Evolutionary conservation across 257 asterid species (phyloP), one percentile per base, ranked within the genome.

Genomic region (Solanum arcanum): DNA sequence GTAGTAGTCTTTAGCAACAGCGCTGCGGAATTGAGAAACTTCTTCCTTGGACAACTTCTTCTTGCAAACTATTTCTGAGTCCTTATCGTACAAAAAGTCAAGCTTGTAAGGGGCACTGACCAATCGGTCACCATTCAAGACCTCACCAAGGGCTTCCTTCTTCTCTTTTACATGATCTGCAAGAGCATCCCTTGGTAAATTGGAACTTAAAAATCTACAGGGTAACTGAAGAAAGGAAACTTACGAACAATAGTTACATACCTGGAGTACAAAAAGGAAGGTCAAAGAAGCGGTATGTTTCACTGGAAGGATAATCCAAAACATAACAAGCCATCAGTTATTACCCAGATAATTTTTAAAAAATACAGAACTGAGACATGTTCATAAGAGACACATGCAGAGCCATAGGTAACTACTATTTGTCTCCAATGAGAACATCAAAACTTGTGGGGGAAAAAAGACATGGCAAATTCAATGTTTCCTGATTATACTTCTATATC

Each of bases 201-300:
- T 14, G 77, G 52, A 85, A 33, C 84, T 62, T n/a, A 7, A 52
- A 52, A 46, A 27, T 85, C 76, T 31, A 13, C 39, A 37, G 66
- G 69, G 60, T 46, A 41, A 21, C 33, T 75, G 27, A 47, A 56
- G 80, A 49, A 85, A 4, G 31, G 68, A 29, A 44, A 85, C 87
- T 46, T 52, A 25, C 18, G 37, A 83, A 33, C 39, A 86, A 84
- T 64, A 83, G 75, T 82, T 31, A 21, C 77, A 49, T 85, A 94
- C 97, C 97, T 92, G 95, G 94, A 25, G 90, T 64, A 90, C 97
- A 94, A 89, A 94, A 94, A 18, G 95, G 97, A 85, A 94, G 97
- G 89, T 94, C 97, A 70, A 94, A 94, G 90, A 88, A 94, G 35
- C 97, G 92, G 89, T 94, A 93, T 15, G 97, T 94, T 87, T 94